These are phyloP conservation scores for Aspergillus sp. DNA, from an alignment of 2,329 filamentous ascomycete species.

Conservation along the genomic window DNA sequence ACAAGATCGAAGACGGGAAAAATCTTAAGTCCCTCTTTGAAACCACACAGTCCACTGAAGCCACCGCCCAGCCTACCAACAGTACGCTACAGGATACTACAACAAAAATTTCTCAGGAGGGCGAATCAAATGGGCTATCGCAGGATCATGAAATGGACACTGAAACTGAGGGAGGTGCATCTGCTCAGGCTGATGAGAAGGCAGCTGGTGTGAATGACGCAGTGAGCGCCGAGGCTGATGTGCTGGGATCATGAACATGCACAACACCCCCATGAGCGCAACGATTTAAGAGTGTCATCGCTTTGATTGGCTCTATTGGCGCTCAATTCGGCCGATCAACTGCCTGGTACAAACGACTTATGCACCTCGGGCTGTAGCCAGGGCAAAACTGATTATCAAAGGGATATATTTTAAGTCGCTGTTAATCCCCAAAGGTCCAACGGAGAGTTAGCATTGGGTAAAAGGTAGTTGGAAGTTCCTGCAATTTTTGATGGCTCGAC, in stretches of 20 bases:
- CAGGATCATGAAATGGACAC: slow-evolving; percentile 6
- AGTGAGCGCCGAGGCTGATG: slow-evolving; percentile 2
- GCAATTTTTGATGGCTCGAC: neutral
- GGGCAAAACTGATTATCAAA: neutral
- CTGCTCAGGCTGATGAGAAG: slow-evolving; percentile 9
- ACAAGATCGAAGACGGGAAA: slow-evolving; percentile 82
- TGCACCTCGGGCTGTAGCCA: neutral
- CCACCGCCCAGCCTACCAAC: slow-evolving; percentile 17
- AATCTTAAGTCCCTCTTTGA: slow-evolving; percentile 58
- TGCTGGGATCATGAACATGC: slow-evolving; percentile 17
- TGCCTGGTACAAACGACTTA: neutral
- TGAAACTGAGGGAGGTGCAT: slow-evolving; percentile 7
- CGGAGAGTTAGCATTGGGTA: neutral
- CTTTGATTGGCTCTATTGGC: slow-evolving; percentile 6
- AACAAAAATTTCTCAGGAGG: slow-evolving; percentile 17
- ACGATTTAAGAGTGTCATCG: neutral
- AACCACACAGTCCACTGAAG: slow-evolving; percentile 19
- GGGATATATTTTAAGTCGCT: neutral
- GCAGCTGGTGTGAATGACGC: slow-evolving; percentile 12
- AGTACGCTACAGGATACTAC: slow-evolving; percentile 24
- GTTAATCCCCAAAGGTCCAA: neutral
- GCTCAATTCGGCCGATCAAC: neutral
- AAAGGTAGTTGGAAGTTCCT: neutral
- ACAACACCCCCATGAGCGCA: neutral
- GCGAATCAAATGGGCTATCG: slow-evolving; percentile 8